Percentiles rank a stretch among this genome's conserved stretches.
phyloP scores from a whole-genome alignment of 805 yeast genomes.

The Candida golubevii region DNA sequence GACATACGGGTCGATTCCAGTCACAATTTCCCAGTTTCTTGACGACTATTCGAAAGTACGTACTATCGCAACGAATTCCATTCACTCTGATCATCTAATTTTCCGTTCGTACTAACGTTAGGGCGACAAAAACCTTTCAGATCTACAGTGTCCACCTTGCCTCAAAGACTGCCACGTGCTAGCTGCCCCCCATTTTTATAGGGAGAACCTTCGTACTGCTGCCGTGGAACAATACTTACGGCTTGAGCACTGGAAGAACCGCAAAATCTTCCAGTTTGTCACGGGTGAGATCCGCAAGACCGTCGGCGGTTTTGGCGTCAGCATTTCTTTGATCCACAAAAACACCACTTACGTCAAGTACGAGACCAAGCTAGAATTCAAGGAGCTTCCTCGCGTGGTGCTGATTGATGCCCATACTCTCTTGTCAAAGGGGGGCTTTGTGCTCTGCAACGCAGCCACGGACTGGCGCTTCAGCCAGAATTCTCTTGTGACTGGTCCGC shows the following conservation, averaged over 20 bases:
- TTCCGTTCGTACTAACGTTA: constrained; percentile 18
- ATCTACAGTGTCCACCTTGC: constrained; percentile 53
- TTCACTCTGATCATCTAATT: no score
- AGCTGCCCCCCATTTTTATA: constrained; percentile 56
- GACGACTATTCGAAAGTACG: constrained; percentile 48
- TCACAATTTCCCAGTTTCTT: constrained; percentile 49
- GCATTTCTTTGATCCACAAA: constrained; percentile 54
- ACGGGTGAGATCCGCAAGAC: constrained; percentile 35
- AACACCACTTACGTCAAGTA: constrained; percentile 46
- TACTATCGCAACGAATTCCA: neutral
- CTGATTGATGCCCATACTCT: constrained; percentile 70
- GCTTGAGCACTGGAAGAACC: constrained; percentile 48
- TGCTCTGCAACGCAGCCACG: constrained; percentile 52
- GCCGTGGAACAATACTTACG: constrained; percentile 39
- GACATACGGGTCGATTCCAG: constrained; percentile 15
- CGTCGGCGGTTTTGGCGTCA: constrained; percentile 48
- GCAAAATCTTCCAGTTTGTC: constrained; percentile 34
- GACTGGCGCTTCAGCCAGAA: constrained; percentile 68
- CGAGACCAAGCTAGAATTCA: constrained; percentile 44
- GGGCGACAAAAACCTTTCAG: constrained; percentile 55
- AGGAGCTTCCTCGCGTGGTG: constrained; percentile 49
- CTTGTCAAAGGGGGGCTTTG: constrained; percentile 51
- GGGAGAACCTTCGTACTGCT: constrained; percentile 44
- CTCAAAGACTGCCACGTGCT: constrained; percentile 43
- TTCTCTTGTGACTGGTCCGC: constrained; percentile 62